phyloP scores from a whole-genome alignment of 108 stramenopile species.

The Mayamaea pseudoterrestris region DNA sequence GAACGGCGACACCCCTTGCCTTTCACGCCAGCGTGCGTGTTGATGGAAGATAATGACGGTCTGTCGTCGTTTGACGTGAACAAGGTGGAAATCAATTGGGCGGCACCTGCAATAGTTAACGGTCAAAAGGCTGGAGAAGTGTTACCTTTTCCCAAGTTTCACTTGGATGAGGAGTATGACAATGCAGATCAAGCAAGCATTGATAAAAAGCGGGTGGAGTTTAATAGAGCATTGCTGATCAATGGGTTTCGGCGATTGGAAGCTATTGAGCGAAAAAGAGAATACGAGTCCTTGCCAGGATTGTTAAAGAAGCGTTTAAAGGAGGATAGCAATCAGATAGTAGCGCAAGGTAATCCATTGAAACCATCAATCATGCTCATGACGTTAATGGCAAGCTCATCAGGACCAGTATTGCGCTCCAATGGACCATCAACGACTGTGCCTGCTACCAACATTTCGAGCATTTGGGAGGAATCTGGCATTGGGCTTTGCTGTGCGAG shows the following conservation, averaged over 20 bases:
- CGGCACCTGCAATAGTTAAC: constrained; percentile 43
- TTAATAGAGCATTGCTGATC: constrained; percentile 69
- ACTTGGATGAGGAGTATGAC: constrained; percentile 47
- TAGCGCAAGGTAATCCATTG: constrained; percentile 57
- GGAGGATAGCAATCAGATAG: too few species aligned
- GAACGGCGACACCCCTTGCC: constrained; percentile 75
- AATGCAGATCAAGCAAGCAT: constrained; percentile 20
- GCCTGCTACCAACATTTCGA: constrained; percentile 4
- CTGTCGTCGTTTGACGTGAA: constrained; percentile 1
- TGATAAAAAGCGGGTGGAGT: constrained; percentile 51
- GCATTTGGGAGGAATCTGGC: constrained; percentile 66
- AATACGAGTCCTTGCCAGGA: constrained; percentile 39
- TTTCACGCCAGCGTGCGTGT: constrained; percentile 50
- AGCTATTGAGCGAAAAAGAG: constrained; percentile 72
- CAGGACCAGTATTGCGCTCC: too few species aligned
- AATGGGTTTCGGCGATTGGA: constrained; percentile 82
- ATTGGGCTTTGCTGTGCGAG: constrained; percentile 69
- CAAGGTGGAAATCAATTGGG: constrained; percentile 37
- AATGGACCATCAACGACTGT: too few species aligned
- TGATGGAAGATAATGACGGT: constrained; percentile 31
- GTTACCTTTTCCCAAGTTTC: constrained; percentile 65
- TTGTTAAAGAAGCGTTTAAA: background rate
- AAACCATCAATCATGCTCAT: too few species aligned
- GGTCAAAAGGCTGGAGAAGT: constrained; percentile 12
- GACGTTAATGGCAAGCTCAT: too few species aligned